Evolutionary conservation across 768 basidiomycete genomes (phyloP).

Genomic region (Serendipita sp.): DNA sequence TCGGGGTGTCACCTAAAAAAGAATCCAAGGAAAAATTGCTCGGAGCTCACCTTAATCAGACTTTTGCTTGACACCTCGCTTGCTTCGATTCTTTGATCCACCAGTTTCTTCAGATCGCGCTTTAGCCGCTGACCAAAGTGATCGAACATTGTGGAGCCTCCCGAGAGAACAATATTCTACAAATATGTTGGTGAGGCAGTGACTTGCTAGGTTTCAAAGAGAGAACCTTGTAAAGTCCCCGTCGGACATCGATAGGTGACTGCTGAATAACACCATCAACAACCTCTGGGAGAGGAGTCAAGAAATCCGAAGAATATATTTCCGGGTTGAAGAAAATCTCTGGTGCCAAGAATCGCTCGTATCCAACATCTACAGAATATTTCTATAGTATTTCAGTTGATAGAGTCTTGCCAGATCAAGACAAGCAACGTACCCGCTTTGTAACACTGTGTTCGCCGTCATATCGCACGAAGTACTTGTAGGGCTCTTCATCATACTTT

Average conservation of each 20-base stretch:
- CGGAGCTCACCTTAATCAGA: constrained; percentile 45
- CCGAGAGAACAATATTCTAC: constrained; percentile 92
- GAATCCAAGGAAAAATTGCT: not conserved
- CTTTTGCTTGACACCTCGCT: constrained; percentile 62
- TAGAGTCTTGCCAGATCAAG: not conserved
- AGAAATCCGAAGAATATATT: constrained; percentile 92
- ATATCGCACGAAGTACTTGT: constrained; percentile 86
- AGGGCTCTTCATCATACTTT: constrained; percentile 93
- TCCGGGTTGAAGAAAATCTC: constrained; percentile 99
- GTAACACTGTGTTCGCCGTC: constrained; percentile 91
- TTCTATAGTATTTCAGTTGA: constrained; percentile 34
- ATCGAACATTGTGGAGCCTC: constrained; percentile 98
- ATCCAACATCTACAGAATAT: constrained; percentile 89
- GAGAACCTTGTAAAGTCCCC: constrained; percentile 86
- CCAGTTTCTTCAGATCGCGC: constrained; percentile 85
- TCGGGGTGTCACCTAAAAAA: too few relatives aligned
- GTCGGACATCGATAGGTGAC: constrained; percentile 91
- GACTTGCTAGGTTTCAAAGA: not conserved
- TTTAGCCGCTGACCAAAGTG: constrained; percentile 96
- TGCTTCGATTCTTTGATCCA: constrained; percentile 75
- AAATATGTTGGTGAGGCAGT: not conserved
- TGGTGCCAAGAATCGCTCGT: constrained; percentile 96
- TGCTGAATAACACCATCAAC: constrained; percentile 93
- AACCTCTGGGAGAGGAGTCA: constrained; percentile 89
- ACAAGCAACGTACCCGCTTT: constrained; percentile 46